Percentiles rank a stretch among this genome's conserved stretches.
Conservation (phyloP, 2,329 filamentous ascomycete species). For the Trichoderma oligosporum region DNA sequence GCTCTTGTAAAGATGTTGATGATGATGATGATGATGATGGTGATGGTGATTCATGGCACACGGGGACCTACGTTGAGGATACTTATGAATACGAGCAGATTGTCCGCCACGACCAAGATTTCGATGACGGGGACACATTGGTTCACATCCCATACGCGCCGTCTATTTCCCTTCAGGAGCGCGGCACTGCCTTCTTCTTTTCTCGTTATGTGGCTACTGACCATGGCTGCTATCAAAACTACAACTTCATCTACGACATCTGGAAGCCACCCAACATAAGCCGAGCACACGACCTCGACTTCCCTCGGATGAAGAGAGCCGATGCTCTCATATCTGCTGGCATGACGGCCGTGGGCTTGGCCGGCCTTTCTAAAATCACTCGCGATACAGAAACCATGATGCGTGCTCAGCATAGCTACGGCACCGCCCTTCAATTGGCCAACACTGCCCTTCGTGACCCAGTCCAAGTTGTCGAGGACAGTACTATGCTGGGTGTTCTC, state of each 20-base stretch:
- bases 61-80: neutral
- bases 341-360: conserved; percentile 53
- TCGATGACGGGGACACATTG: conserved; percentile 3
- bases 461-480: conserved; percentile 42
- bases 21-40: neutral
- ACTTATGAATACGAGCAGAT: conserved; percentile 3
- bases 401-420: conserved; percentile 49
- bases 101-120: neutral
- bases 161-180: conserved; percentile 37
- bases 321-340: conserved; percentile 43
- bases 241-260: conserved; percentile 51
- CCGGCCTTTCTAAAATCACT: conserved; percentile 47
- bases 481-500: conserved; percentile 51
- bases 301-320: conserved; percentile 3
- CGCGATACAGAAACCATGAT: conserved; percentile 41
- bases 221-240: conserved; percentile 47
- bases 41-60: conserved; percentile 3
- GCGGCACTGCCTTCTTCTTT: conserved; percentile 49
- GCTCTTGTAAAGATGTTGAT: neutral
- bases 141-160: conserved; percentile 21
- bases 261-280: conserved; percentile 43
- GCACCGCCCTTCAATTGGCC: conserved; percentile 48
- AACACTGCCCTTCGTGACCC: conserved; percentile 48
- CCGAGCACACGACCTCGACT: conserved; percentile 37
- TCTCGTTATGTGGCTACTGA: conserved; percentile 48